Evolutionary conservation across 805 yeast genomes (phyloP), one percentile per base, ranked within the genome.

Genomic region (Brettanomyces bruxellensis): DNA sequence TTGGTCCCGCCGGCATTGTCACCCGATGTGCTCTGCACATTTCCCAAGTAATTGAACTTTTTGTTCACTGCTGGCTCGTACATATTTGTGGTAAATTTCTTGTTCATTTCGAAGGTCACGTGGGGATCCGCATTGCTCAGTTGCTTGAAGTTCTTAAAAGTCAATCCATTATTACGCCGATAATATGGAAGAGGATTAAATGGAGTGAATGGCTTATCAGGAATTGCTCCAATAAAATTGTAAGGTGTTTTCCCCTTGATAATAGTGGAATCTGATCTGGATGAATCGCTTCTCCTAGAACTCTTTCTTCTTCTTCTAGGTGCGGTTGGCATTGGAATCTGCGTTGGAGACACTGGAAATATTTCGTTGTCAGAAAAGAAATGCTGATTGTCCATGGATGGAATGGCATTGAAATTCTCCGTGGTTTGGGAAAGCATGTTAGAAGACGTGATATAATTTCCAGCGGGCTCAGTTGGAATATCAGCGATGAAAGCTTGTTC

Each of bases 31-130:
- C 23, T n/a, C 23, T 35, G 40, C 18, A 28, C 24, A 8, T 14
- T 28, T 6, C 11, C 11, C 7, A 28, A 28, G 11, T 28, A 28
- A 6, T 43, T 45, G 6, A 36, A 34, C 43, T 56, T 56, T 34
- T 55, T 50, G 25, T 55, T 55, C 22, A 58, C 56, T 3, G 49
- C 49, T 1, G 61, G 61, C 43, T 55, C 57, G 45, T 57, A 57
- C 30, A 48, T 24, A 37, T 45, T 48, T 11, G 46, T 38, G 1
- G 50, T 49, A 36, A 24, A 49, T 41, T 54, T 56, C 36, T 49
- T 55, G 46, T 56, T 56, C 44, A 38, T 45, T 22, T 49, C 50
- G 41, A 53, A 56, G 18, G 30, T 35, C 40, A 44, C 51, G 30
- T 38, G 32, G 12, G 49, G 37, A 25, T 47, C 35, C 22, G 40